A percentile compares a stretch with the other conserved stretches of the same genome.
Conservation (phyloP, 345 rosid genomes). For the Alliaria petiolata region DNA sequence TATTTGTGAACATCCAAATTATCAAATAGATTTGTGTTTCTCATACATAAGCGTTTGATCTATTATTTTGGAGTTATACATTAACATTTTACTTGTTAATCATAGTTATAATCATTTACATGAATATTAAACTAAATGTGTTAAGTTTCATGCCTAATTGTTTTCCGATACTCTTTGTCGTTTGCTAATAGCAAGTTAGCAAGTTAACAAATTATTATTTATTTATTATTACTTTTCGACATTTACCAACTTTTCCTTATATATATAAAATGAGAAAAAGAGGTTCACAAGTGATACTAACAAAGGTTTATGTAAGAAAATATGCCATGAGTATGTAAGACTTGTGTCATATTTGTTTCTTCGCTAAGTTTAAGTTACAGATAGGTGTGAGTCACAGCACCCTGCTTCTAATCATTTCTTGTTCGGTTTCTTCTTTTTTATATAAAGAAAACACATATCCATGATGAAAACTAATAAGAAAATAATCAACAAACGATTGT, state of each 20-base stretch:
- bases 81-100: neutral
- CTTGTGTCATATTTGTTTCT: conserved; percentile 19
- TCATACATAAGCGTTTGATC: neutral
- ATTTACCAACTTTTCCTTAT: neutral
- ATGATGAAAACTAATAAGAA: neutral
- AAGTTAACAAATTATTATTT: neutral
- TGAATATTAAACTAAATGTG: neutral
- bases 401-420: conserved; percentile 5
- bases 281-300: neutral
- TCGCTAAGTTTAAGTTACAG: conserved; percentile 4
- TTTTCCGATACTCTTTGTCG: neutral
- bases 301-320: neutral
- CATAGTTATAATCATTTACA: neutral
- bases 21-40: neutral
- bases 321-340: no score
- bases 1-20: neutral
- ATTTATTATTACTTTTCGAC: neutral
- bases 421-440: neutral
- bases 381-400: no score
- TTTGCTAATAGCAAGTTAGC: neutral
- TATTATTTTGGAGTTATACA: no score
- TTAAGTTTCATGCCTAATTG: neutral
- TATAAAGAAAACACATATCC: neutral
- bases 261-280: neutral
- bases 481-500: conserved; percentile 3